Percentiles rank a stretch among this genome's conserved stretches.
Evolutionary conservation across 177 flowering plant species (phyloP).

Genomic region (Vitis hybrid): DNA sequence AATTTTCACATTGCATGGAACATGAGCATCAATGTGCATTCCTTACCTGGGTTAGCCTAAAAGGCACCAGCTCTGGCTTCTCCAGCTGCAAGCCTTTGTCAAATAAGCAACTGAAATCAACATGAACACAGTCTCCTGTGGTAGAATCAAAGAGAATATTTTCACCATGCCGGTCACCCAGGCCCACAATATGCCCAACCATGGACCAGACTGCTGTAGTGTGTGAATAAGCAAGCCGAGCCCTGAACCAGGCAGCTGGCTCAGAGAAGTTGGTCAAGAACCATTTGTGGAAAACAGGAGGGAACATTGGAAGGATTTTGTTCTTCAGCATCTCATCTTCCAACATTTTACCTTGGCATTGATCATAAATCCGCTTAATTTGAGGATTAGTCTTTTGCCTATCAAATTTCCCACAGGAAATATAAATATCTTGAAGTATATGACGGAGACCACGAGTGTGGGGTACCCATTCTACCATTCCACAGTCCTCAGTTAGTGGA

Average conservation of each 20-base stretch:
- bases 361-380: slow-evolving; percentile 92
- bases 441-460: slow-evolving; percentile 98
- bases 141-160: slow-evolving; percentile 99
- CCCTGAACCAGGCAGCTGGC: slow-evolving; percentile 99
- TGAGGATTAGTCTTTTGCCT: slow-evolving; percentile 90
- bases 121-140: slow-evolving; percentile 98
- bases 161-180: slow-evolving; percentile 98
- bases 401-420: slow-evolving; percentile 90
- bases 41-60: slow-evolving; percentile 94
- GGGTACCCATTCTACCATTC: slow-evolving; percentile 99
- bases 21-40: background rate
- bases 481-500: slow-evolving; percentile 97
- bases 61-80: slow-evolving; percentile 98
- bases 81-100: slow-evolving; percentile 96
- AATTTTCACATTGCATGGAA: background rate
- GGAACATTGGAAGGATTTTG: slow-evolving; percentile 95
- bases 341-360: slow-evolving; percentile 78
- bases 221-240: slow-evolving; percentile 94
- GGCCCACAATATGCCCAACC: slow-evolving; percentile 99
- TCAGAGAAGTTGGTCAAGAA: slow-evolving; percentile 92
- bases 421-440: slow-evolving; percentile 94
- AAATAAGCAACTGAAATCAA: slow-evolving; percentile 98
- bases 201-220: slow-evolving; percentile 99
- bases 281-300: slow-evolving; percentile 95
- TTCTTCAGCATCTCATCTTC: slow-evolving; percentile 88